Conservation (phyloP, 305 asterid genomes). For the Fraxinus dipetala region DNA sequence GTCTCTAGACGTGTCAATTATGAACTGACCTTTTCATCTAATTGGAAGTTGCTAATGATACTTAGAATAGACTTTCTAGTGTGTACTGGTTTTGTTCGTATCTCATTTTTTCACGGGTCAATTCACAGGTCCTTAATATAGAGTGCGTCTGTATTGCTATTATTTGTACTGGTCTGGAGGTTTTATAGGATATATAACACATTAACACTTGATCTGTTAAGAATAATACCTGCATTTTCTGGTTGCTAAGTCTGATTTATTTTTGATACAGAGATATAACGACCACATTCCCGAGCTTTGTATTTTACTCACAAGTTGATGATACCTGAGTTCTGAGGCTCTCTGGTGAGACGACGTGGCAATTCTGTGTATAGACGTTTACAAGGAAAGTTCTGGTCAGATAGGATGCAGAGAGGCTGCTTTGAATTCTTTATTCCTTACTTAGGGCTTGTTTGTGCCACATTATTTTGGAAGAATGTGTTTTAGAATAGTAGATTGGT, state of each 20-base stretch:
- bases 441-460: too few species aligned
- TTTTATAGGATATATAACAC: too few species aligned
- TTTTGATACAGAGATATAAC: constrained; percentile 32
- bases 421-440: neutral
- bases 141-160: neutral
- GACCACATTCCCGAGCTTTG: constrained; percentile 34
- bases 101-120: neutral
- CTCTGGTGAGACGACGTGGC: neutral
- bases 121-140: neutral
- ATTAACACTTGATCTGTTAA: neutral
- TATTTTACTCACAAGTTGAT: constrained; percentile 35
- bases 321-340: constrained; percentile 17
- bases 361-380: neutral
- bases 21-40: neutral
- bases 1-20: neutral
- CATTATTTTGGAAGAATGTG: too few species aligned
- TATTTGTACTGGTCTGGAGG: neutral
- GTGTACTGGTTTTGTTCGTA: neutral
- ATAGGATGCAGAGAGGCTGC: neutral
- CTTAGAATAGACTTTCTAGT: neutral
- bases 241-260: neutral
- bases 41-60: neutral
- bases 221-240: neutral
- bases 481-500: too few species aligned
- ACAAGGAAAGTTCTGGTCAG: neutral